Conservation (phyloP, 2,329 filamentous ascomycete genomes). For the Aspergillus sp. region DNA sequence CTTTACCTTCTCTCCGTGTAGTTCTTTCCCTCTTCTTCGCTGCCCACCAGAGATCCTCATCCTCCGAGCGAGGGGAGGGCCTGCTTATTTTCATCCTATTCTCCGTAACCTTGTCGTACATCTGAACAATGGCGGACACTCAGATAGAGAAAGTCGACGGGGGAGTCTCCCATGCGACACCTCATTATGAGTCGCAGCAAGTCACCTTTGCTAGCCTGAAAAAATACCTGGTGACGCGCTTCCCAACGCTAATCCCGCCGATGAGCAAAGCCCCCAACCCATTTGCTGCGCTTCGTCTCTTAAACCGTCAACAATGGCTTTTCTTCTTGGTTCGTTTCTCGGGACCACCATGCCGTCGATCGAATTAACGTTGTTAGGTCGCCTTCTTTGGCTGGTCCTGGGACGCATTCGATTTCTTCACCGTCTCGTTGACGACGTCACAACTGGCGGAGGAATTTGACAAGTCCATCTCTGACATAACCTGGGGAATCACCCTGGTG, state of each 20-base stretch:
- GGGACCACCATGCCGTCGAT: not conserved
- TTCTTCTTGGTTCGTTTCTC: conserved; percentile 48
- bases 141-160: not conserved
- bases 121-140: not conserved
- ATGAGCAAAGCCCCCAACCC: conserved; percentile 57
- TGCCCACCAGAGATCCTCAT: not conserved
- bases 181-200: not conserved
- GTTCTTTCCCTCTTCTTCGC: not conserved
- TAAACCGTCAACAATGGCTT: conserved; percentile 59
- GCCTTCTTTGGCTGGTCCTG: conserved; percentile 53
- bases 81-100: not conserved
- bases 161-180: not conserved
- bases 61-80: not conserved
- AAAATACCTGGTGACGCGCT: conserved; percentile 54
- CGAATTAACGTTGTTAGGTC: conserved; percentile 25
- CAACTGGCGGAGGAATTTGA: conserved; percentile 55
- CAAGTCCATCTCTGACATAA: conserved; percentile 58
- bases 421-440: conserved; percentile 57
- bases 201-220: conserved; percentile 25
- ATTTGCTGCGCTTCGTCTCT: conserved; percentile 49
- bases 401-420: conserved; percentile 64
- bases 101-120: not conserved
- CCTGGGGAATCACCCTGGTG: conserved; percentile 58
- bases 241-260: conserved; percentile 56
- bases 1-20: not conserved